A percentile compares a stretch with the other conserved stretches of the same genome.
Conservation (phyloP, 1,139 yeast genomes). For the Lodderomyces beijingensis region DNA sequence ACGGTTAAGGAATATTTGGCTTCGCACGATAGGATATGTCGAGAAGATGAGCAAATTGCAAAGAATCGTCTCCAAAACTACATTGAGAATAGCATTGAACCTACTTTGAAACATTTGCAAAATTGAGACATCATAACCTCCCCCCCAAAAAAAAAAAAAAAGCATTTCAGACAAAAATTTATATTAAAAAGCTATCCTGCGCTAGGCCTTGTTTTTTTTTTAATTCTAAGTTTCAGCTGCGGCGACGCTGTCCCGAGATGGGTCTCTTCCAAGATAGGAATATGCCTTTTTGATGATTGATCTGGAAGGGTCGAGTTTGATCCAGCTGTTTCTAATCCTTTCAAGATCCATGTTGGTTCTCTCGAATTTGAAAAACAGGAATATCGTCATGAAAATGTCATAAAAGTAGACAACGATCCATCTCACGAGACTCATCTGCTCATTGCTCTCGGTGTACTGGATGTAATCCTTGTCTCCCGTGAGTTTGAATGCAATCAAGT, state of each 20-base stretch:
- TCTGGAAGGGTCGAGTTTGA: constrained; percentile 43
- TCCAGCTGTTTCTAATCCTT: constrained; percentile 41
- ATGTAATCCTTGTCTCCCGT: constrained; percentile 17
- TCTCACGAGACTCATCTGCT: constrained; percentile 17
- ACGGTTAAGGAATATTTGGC: constrained; percentile 37
- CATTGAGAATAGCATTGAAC: constrained; percentile 12
- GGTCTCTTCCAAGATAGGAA: constrained; percentile 31
- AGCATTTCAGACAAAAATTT: neutral
- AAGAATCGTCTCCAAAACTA: constrained; percentile 14
- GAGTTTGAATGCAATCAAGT: constrained; percentile 23
- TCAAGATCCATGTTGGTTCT: constrained; percentile 42
- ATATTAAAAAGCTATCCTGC: neutral
- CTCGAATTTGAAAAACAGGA: constrained; percentile 33
- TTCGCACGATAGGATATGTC: constrained; percentile 17
- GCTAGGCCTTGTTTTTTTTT: neutral
- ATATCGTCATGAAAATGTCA: constrained; percentile 28
- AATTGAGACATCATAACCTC: neutral
- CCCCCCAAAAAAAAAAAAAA: neutral
- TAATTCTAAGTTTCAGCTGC: neutral
- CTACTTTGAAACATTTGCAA: constrained; percentile 7
- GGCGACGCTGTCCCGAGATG: constrained; percentile 14
- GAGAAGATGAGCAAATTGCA: constrained; percentile 12
- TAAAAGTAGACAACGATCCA: constrained; percentile 25
- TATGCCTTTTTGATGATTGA: constrained; percentile 36
- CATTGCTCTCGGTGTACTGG: constrained; percentile 5